phyloP scores from a whole-genome alignment of 1,139 yeast species.

The Yamadazyma kanchanaburiensis region DNA sequence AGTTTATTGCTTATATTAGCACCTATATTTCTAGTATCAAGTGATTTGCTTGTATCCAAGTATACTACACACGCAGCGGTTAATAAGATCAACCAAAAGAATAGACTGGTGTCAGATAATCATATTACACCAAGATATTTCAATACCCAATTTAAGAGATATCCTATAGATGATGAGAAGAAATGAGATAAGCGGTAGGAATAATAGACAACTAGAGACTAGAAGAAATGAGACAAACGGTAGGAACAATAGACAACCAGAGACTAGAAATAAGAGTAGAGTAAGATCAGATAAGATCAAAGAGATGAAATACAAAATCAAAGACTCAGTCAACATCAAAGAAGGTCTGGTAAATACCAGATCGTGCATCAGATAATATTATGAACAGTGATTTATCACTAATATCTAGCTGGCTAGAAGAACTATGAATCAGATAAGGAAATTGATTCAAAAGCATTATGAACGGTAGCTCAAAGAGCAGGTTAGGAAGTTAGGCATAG shows the following conservation, averaged over 20 bases:
- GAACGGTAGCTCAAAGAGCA: neutral
- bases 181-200: no score
- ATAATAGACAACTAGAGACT: no score
- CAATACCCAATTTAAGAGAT: constrained; percentile 13
- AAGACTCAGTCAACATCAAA: no score
- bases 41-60: constrained; percentile 21
- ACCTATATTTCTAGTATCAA: constrained; percentile 22
- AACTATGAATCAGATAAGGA: neutral
- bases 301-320: no score
- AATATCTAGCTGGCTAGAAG: constrained; percentile 5
- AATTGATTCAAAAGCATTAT: constrained; percentile 1
- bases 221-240: no score
- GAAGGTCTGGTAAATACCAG: no score
- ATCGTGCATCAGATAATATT: no score
- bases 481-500: neutral
- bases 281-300: no score
- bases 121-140: constrained; percentile 11
- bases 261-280: no score
- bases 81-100: constrained; percentile 11
- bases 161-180: constrained; percentile 8
- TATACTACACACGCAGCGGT: constrained; percentile 19
- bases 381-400: no score
- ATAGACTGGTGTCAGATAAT: constrained; percentile 1
- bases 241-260: no score
- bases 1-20: constrained; percentile 21